phyloP scores from a whole-genome alignment of 139 green algal species.

The Chlorella sp. region DNA sequence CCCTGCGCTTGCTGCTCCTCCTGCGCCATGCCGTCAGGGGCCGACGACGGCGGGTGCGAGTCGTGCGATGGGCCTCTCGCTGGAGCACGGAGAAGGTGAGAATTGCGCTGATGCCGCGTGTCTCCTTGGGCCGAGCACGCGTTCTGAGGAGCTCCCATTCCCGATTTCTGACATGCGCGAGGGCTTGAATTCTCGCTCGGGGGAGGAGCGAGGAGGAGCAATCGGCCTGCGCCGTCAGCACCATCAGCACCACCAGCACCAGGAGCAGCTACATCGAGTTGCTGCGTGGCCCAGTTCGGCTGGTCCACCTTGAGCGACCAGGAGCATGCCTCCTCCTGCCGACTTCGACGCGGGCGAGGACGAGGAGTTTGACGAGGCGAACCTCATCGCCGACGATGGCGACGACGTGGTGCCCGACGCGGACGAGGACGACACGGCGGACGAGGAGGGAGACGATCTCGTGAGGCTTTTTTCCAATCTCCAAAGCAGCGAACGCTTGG shows the following conservation, averaged over 20 bases:
- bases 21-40: background rate
- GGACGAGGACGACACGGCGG: conserved; percentile 5
- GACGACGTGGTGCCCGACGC: background rate
- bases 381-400: background rate
- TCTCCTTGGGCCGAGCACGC: no score
- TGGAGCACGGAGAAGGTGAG: no score
- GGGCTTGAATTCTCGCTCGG: background rate
- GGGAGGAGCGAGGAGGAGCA: background rate
- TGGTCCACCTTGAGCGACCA: no score
- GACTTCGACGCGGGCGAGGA: background rate
- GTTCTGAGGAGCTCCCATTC: no score
- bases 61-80: no score
- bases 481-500: background rate
- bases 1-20: no score
- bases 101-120: no score
- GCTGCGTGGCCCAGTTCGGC: background rate
- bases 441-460: conserved; percentile 1
- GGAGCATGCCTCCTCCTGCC: background rate
- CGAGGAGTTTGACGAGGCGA: conserved; percentile 4
- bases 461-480: background rate
- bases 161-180: no score
- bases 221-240: background rate
- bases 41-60: background rate
- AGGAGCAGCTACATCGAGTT: background rate
- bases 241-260: background rate